Percentiles rank a stretch among this genome's conserved stretches.
These are phyloP conservation scores for Zygosaccharomyces bisporus DNA, from an alignment of 805 yeast genomes.

Conservation along the genomic window DNA sequence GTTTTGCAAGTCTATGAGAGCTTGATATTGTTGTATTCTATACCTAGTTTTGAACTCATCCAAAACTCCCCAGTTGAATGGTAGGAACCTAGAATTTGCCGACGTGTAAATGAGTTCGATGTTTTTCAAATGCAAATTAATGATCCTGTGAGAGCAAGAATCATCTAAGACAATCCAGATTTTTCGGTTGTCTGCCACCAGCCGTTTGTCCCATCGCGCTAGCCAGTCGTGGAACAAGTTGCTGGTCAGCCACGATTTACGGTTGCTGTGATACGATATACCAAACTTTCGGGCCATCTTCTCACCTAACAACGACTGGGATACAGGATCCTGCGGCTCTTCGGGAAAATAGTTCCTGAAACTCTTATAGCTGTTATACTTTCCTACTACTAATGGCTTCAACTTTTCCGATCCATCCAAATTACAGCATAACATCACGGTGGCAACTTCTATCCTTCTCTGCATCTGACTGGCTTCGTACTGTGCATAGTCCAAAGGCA, in stretches of 20 bases:
- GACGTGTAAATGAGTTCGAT: slow-evolving; percentile 41
- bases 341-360: slow-evolving; percentile 38
- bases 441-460: slow-evolving; percentile 41
- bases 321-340: slow-evolving; percentile 28
- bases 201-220: slow-evolving; percentile 54
- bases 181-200: slow-evolving; percentile 46
- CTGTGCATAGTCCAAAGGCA: slow-evolving; percentile 57
- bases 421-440: slow-evolving; percentile 61
- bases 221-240: slow-evolving; percentile 61
- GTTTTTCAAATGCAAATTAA: slow-evolving; percentile 47
- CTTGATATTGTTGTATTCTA: slow-evolving; percentile 53
- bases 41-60: slow-evolving; percentile 58
- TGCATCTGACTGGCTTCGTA: slow-evolving; percentile 38
- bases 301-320: slow-evolving; percentile 33
- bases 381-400: slow-evolving; percentile 58
- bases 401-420: slow-evolving; percentile 60
- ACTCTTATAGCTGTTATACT: slow-evolving; percentile 46
- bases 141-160: slow-evolving; percentile 57
- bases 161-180: slow-evolving; percentile 57
- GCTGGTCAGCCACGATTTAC: slow-evolving; percentile 61
- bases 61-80: slow-evolving; percentile 61
- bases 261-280: slow-evolving; percentile 54
- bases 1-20: slow-evolving; percentile 34
- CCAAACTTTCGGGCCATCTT: slow-evolving; percentile 51
- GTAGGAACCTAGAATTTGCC: slow-evolving; percentile 44